phyloP scores from a whole-genome alignment of 192 early-diverging fungal genomes.

The Dissophora globulifera region DNA sequence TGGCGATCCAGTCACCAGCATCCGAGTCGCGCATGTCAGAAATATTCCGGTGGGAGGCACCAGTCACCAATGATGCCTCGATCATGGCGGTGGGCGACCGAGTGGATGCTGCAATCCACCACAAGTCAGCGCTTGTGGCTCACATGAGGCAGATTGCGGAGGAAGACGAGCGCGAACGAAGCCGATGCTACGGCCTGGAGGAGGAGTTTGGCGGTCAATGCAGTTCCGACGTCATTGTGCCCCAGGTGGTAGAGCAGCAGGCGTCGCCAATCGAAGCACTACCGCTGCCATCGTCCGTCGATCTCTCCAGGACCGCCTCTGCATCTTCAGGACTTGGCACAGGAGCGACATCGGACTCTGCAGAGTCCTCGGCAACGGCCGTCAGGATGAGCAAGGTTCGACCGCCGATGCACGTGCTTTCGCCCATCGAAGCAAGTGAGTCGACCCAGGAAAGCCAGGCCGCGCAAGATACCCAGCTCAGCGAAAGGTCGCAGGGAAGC shows the following conservation, averaged over 20 bases:
- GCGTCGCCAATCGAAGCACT: conserved; percentile 24
- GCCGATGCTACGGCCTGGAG: conserved; percentile 41
- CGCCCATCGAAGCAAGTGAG: neutral
- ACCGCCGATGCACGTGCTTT: neutral
- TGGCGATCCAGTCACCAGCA: conserved; percentile 56
- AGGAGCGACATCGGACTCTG: conserved; percentile 38
- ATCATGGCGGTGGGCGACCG: conserved; percentile 32
- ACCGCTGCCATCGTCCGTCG: conserved; percentile 4
- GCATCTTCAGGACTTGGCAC: conserved; percentile 33
- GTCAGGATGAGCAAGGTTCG: conserved; percentile 23
- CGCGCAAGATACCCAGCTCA: neutral
- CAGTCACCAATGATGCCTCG: conserved; percentile 29
- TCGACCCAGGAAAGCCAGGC: neutral
- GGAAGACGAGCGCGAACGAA: conserved; percentile 42
- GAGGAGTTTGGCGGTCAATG: conserved; percentile 24
- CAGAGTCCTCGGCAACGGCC: conserved; percentile 38
- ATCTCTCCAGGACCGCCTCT: conserved; percentile 39
- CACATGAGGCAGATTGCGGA: conserved; percentile 42
- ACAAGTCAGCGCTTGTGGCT: conserved; percentile 40
- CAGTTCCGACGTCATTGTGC: conserved; percentile 12
- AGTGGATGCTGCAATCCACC: conserved; percentile 40
- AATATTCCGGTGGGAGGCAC: conserved; percentile 61
- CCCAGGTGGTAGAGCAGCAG: conserved; percentile 40
- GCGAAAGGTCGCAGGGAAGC: neutral
- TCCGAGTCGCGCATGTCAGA: conserved; percentile 63